Evolutionary conservation across 2,329 filamentous ascomycete genomes (phyloP).

Genomic region (Tympanopsis confertula): DNA sequence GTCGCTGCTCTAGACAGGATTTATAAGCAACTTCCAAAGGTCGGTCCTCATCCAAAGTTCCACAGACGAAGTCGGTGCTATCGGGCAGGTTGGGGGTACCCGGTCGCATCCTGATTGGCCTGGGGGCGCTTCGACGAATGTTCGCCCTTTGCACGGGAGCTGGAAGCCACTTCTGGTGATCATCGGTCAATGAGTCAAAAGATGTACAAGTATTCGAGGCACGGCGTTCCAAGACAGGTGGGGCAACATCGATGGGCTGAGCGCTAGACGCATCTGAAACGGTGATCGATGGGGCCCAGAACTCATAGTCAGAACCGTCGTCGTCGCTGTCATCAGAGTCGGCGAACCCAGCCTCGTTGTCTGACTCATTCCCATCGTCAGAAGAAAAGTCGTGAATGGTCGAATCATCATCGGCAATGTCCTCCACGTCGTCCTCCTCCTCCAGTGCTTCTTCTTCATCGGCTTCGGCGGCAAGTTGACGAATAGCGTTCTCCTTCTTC

Average conservation of each 20-base stretch:
- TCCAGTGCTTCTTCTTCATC: constrained; percentile 77
- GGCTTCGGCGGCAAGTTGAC: constrained; percentile 74
- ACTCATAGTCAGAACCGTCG: constrained; percentile 35
- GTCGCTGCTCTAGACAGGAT: constrained; percentile 69
- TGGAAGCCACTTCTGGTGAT: constrained; percentile 10
- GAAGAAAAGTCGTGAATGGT: constrained; percentile 28
- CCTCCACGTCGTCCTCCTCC: constrained; percentile 30
- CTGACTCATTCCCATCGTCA: constrained; percentile 58
- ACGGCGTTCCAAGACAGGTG: constrained; percentile 21
- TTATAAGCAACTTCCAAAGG: constrained; percentile 90
- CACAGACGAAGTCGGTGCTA: constrained; percentile 98
- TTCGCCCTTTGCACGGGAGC: constrained; percentile 12
- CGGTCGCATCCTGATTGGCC: constrained; percentile 45
- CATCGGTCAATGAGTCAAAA: not conserved
- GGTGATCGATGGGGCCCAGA: constrained; percentile 71
- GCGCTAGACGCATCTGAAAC: constrained; percentile 43
- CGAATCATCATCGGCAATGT: constrained; percentile 33
- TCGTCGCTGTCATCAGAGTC: constrained; percentile 32
- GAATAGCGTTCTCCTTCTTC: constrained; percentile 78
- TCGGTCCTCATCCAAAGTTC: constrained; percentile 88
- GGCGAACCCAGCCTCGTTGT: constrained; percentile 56
- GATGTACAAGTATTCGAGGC: constrained; percentile 23
- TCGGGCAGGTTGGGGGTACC: constrained; percentile 78
- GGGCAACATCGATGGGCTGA: constrained; percentile 27
- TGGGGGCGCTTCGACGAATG: constrained; percentile 12